Conservation (phyloP, 2,329 filamentous ascomycete genomes). For the Exophiala sp. region DNA sequence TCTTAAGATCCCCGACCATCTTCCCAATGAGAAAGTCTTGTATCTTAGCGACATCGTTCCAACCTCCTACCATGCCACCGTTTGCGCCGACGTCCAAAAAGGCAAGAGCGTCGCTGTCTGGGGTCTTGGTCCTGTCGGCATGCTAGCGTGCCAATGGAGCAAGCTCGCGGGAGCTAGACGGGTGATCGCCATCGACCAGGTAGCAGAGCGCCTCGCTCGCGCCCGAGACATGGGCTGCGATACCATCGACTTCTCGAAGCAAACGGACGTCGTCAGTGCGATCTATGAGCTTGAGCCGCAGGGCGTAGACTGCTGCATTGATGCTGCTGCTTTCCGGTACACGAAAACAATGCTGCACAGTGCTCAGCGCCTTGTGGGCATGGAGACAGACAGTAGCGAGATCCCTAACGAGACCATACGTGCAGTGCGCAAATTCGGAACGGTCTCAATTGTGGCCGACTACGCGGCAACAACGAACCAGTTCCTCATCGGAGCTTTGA, state of each 20-base stretch:
- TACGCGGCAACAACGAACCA: conserved; percentile 30
- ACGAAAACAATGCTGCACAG: conserved; percentile 54
- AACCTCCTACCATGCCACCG: conserved; percentile 76
- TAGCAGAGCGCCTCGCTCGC: conserved; percentile 39
- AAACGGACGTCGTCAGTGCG: conserved; percentile 62
- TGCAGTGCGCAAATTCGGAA: conserved; percentile 44
- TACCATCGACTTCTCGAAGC: conserved; percentile 56
- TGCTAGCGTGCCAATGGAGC: conserved; percentile 50
- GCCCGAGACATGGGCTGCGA: conserved; percentile 6
- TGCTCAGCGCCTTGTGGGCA: conserved; percentile 53
- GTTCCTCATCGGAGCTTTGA: conserved; percentile 30
- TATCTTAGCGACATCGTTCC: conserved; percentile 75
- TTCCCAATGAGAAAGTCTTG: conserved; percentile 78
- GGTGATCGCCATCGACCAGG: conserved; percentile 70
- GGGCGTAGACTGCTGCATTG: conserved; percentile 67
- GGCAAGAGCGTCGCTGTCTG: conserved; percentile 20
- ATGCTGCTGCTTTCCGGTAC: conserved; percentile 57
- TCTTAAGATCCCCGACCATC: conserved; percentile 68
- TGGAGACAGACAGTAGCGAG: conserved; percentile 72
- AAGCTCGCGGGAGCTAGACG: conserved; percentile 64
- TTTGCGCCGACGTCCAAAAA: conserved; percentile 61
- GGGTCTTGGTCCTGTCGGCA: conserved; percentile 17
- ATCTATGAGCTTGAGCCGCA: conserved; percentile 67
- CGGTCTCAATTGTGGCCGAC: conserved; percentile 58
- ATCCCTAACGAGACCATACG: conserved; percentile 47